Base-by-base conservation (phyloP, 805 yeast species). In the Starmerella kuoi region DNA sequence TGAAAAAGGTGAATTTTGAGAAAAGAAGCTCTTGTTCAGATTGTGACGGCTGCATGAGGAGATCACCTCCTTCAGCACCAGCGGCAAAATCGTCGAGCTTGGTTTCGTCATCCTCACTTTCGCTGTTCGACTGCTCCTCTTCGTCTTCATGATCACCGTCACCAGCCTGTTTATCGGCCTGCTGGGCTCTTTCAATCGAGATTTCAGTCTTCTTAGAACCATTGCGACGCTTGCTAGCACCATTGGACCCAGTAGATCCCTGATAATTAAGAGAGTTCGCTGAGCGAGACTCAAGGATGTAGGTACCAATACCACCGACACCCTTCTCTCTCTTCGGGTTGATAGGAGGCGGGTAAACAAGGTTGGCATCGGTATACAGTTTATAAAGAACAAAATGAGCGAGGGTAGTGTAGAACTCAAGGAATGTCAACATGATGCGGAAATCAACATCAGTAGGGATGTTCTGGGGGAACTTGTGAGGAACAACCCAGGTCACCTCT, bases 381-480 rank as follows among this genome's bases (percentile, higher is more conserved):
- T 82, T 81, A 72, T 60, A 91, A 42, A 88, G 68, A 19, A 80
- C 87, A 59, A 91, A 91, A 58, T 86, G 94, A 57, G 87, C 64
- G 54, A 91, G 66, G 21, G 97, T 88, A 17, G 95, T 79, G 66
- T 91, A 91, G 64, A 91, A 87, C 65, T 91, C 98, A 58, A 91
- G 72, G 65, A 91, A 91, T 1, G 97, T 88, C 57, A 85, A 70
- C 98, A 91, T 91, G 67, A 91, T 85, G 63, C 91, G 74, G 69
- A 91, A 88, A 65, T 91, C 98, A 46, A 91, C 77, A 62, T 91
- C 97, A 35, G 79, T 65, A 36, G 98, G 97, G 53, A 91, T 80
- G 62, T 82, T 82, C 62, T 88, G 94, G 17, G 98, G 95, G 68
- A 87, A 91, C 63, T 86, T 91, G 73, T 79, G 91, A 20, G 98